Percentiles rank a stretch among this genome's conserved stretches.
These are phyloP conservation scores for Dactylella cylindrospora DNA, from an alignment of 2,329 filamentous ascomycete species.

Conservation along the genomic window DNA sequence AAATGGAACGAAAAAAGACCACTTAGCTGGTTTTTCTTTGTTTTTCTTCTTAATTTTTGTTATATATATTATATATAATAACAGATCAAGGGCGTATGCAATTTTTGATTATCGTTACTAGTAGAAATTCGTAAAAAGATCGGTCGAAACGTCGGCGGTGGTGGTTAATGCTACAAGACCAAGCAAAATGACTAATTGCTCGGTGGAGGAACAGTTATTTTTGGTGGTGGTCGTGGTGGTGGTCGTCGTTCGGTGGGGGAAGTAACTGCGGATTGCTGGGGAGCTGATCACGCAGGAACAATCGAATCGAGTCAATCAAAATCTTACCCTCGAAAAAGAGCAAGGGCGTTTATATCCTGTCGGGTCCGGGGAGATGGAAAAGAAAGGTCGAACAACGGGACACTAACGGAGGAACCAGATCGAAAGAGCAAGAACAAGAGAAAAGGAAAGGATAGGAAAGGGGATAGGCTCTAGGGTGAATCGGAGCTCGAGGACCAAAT, in stretches of 20 bases:
- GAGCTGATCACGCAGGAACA: no score
- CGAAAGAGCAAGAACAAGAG: conserved; percentile 12
- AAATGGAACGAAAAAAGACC: conserved; percentile 18
- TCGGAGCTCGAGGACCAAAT: background rate
- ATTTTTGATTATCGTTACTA: background rate
- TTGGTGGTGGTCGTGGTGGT: background rate
- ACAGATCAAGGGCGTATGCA: background rate
- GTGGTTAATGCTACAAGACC: background rate
- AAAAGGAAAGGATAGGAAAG: background rate
- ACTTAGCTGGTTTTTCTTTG: conserved; percentile 36
- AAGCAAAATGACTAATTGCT: background rate
- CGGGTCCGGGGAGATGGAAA: conserved; percentile 8
- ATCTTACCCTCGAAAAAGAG: conserved; percentile 8
- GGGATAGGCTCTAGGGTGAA: background rate
- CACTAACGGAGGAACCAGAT: background rate
- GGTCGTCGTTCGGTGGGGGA: conserved; percentile 2
- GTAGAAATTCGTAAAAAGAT: conserved; percentile 17
- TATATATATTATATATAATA: background rate
- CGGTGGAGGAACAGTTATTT: conserved; percentile 4
- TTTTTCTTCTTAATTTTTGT: conserved; percentile 4
- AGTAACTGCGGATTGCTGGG: no score
- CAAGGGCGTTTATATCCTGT: conserved; percentile 30
- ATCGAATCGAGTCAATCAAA: conserved; percentile 7
- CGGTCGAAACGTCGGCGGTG: conserved; percentile 21
- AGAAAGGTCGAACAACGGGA: conserved; percentile 3